Base-by-base conservation (phyloP, 140 eudicot species). In the Ambrosia hybrid region DNA sequence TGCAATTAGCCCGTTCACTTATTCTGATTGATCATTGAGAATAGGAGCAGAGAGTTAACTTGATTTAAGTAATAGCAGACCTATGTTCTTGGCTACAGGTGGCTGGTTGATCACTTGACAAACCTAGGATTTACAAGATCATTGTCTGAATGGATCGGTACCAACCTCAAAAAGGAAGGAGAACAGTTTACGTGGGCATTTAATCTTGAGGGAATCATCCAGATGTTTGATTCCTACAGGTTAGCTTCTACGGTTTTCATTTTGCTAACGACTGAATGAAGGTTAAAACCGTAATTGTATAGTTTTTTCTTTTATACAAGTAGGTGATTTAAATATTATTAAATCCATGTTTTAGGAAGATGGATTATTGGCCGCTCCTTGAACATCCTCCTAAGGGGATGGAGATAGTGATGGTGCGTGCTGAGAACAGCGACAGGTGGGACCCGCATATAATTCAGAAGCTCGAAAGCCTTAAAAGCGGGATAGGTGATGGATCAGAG, bases 141-240 rank as follows among this genome's bases (percentile, higher is more conserved):
- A 34, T 72, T 94, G 67, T 88, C 99, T n/a, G 84, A 90, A 49
- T 94, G 99, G 99, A 59, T 94, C 17, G 97, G 95, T 51, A 94
- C 90, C 72, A 94, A 90, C 79, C 88, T 94, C 30, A 86, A 85
- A 79, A 86, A 78, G 70, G 81, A 96, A 6, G 93, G 86, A 74
- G 96, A 85, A 53, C 84, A 82, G 3, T 79, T 77, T 75, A 90
- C 91, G 41, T 94, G 94, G 94, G 85, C 85, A 10, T 90, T 94
- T 64, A 82, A 90, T 87, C 91, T 94, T 38, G 97, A 90, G 34
- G 97, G 90, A 39, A 94, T 94, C 26, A 26, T 86, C 51, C 85
- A 90, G 83, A 94, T 94, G 99, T 94, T 94, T 52, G 76, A 88
- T 74, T 94, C 96, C 43, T 94, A 88, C 86, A 90, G 98, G 96